These are phyloP conservation scores for Penicillium longicatenatum DNA, from an alignment of 495 filamentous ascomycete genomes.

Conservation along the genomic window DNA sequence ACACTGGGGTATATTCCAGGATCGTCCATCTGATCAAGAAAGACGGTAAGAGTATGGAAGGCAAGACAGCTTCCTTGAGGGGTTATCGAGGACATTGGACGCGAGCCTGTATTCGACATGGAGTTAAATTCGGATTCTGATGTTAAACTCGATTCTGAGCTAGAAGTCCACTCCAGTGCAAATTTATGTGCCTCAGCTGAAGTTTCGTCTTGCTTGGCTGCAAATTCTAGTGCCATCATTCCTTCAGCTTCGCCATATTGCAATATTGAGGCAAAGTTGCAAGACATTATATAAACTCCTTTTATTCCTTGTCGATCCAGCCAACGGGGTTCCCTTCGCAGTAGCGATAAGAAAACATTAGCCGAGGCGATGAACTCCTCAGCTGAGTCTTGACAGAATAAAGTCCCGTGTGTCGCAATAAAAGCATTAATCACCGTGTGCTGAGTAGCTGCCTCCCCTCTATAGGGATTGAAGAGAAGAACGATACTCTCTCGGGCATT, in stretches of 20 bases:
- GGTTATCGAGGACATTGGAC: conserved; percentile 18
- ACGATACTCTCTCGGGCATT: conserved; percentile 69
- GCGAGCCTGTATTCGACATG: conserved; percentile 1
- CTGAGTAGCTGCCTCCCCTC: conserved; percentile 30
- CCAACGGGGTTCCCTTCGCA: conserved; percentile 62
- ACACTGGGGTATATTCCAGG: conserved; percentile 65
- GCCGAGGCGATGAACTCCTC: conserved; percentile 50
- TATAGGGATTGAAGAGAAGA: conserved; percentile 68
- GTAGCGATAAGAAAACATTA: conserved; percentile 48
- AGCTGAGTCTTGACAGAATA: conserved; percentile 59
- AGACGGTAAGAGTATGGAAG: conserved; percentile 51
- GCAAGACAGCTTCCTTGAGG: conserved; percentile 44
- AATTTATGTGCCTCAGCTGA: conserved; percentile 25
- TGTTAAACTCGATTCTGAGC: background rate
- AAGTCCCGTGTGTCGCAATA: conserved; percentile 63
- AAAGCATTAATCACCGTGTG: conserved; percentile 50
- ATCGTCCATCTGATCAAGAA: conserved; percentile 62
- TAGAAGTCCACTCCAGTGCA: conserved; percentile 25
- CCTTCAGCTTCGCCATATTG: conserved; percentile 62
- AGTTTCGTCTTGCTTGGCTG: conserved; percentile 37
- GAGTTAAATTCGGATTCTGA: background rate
- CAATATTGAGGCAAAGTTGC: conserved; percentile 57
- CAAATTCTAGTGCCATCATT: conserved; percentile 39
- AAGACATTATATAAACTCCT: conserved; percentile 54
- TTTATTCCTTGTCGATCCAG: conserved; percentile 60